These are phyloP conservation scores for Wallacemonas sp. DNA, from an alignment of 208 protist genomes.

Conservation along the genomic window DNA sequence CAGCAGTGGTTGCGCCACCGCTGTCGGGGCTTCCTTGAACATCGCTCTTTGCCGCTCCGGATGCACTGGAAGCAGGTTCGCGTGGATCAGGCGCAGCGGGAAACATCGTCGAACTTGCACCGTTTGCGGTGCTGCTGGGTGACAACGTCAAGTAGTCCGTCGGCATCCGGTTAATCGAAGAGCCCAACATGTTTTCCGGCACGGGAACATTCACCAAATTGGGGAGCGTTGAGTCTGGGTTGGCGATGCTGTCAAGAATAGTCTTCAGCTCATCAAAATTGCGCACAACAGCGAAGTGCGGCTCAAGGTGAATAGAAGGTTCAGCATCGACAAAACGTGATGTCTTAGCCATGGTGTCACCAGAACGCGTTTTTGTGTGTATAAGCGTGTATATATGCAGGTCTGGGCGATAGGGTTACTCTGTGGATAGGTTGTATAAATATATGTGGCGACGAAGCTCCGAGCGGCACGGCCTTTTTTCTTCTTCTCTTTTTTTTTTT, in stretches of 20 bases:
- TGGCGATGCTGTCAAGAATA: slow-evolving; percentile 6
- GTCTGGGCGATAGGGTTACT: too few relatives aligned
- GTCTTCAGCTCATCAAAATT: slow-evolving; percentile 22
- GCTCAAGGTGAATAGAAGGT: slow-evolving; percentile 19
- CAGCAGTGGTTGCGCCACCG: too few relatives aligned
- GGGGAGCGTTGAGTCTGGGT: not conserved
- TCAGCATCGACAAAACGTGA: not conserved
- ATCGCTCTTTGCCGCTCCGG: too few relatives aligned
- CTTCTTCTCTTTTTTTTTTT: not conserved
- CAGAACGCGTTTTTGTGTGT: not conserved
- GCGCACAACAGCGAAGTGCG: slow-evolving; percentile 26
- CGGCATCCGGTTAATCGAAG: not conserved
- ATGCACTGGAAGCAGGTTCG: too few relatives aligned
- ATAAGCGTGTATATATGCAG: too few relatives aligned
- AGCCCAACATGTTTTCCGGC: not conserved
- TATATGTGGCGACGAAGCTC: too few relatives aligned
- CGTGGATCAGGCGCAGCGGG: not conserved
- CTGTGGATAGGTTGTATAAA: too few relatives aligned
- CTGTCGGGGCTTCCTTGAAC: too few relatives aligned
- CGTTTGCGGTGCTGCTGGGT: not conserved
- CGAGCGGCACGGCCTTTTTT: not conserved
- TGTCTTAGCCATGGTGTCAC: not conserved
- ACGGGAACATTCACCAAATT: slow-evolving; percentile 1
- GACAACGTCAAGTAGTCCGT: not conserved
- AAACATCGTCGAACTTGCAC: not conserved